A percentile compares a stretch with the other conserved stretches of the same genome.
Evolutionary conservation across 2,329 filamentous ascomycete species (phyloP).

Genomic region (Hymenoscyphus fructigenus): DNA sequence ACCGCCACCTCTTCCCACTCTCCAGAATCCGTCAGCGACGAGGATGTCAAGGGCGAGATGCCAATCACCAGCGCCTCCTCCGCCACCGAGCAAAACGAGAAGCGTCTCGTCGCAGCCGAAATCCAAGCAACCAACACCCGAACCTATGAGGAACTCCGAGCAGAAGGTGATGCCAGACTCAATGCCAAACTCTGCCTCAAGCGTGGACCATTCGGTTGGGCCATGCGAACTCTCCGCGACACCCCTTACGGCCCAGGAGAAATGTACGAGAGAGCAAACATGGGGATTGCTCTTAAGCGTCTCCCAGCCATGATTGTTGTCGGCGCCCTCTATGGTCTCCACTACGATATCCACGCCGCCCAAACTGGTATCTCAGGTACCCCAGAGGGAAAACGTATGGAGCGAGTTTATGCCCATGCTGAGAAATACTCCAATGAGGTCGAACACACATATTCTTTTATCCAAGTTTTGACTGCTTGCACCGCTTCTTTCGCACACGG

Average conservation of each 20-base stretch:
- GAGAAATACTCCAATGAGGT: conserved; percentile 68
- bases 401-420: conserved; percentile 62
- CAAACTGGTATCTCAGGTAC: conserved; percentile 70
- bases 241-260: conserved; percentile 71
- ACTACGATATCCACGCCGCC: conserved; percentile 81
- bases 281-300: conserved; percentile 61
- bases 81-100: conserved; percentile 42
- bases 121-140: conserved; percentile 42
- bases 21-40: conserved; percentile 30
- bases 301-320: conserved; percentile 66
- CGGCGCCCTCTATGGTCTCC: conserved; percentile 67
- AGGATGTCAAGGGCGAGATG: neutral
- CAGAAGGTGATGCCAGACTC: conserved; percentile 54
- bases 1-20: conserved; percentile 30
- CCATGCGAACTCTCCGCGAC: conserved; percentile 72
- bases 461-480: conserved; percentile 53
- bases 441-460: conserved; percentile 58
- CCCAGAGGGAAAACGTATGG: conserved; percentile 71
- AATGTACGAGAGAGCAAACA: conserved; percentile 73
- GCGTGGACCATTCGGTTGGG: conserved; percentile 74
- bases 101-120: conserved; percentile 47
- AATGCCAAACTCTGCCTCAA: conserved; percentile 63
- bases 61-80: neutral
- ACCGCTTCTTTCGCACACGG: conserved; percentile 60
- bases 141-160: conserved; percentile 60